Base-by-base conservation (phyloP, 1,284 basidiomycete genomes). In the Ceratobasidium sp. region DNA sequence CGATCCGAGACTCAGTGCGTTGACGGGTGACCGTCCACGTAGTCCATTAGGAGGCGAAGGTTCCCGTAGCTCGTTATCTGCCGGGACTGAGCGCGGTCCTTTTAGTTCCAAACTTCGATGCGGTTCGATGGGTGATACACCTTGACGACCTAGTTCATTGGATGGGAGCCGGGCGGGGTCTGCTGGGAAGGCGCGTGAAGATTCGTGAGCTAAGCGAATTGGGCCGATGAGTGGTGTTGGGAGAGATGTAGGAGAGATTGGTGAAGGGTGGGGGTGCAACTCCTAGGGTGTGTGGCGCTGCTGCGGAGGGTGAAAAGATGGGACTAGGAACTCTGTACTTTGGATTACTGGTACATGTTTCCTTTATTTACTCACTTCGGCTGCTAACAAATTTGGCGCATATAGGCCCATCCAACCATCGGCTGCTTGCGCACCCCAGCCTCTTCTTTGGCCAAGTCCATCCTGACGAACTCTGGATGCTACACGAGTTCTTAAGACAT, bases 341-440 rank as follows among this genome's bases (percentile, higher is more conserved):
- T 77, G 76, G 77, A 77, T 77, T 27, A 76, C 77, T n/a, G n/a
- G n/a, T n/a, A n/a, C n/a, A n/a, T n/a, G n/a, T n/a, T n/a, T n/a
- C n/a, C n/a, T n/a, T n/a, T n/a, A n/a, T n/a, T n/a, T n/a, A n/a
- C n/a, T n/a, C n/a, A n/a, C n/a, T n/a, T n/a, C n/a, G n/a, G n/a
- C n/a, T n/a, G n/a, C n/a, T n/a, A n/a, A n/a, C n/a, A n/a, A n/a
- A n/a, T n/a, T n/a, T 27, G 94, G 94, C 22, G 85, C 84, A 44
- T 94, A 95, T 80, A 96, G 96, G n/a, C 80, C 93, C 94, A 0
- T 91, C 92, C 27, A 90, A 93, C 76, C 94, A 96, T 81, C 92
- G 89, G 64, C 90, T 97, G 75, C 89, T 96, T 57, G 91, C 90
- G 5, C 92, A 92, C 33, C 90, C 90, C 0, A 89, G 90, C 76